These are phyloP conservation scores for Coemansia erecta DNA, from an alignment of 192 early-diverging fungal species.

Conservation along the genomic window DNA sequence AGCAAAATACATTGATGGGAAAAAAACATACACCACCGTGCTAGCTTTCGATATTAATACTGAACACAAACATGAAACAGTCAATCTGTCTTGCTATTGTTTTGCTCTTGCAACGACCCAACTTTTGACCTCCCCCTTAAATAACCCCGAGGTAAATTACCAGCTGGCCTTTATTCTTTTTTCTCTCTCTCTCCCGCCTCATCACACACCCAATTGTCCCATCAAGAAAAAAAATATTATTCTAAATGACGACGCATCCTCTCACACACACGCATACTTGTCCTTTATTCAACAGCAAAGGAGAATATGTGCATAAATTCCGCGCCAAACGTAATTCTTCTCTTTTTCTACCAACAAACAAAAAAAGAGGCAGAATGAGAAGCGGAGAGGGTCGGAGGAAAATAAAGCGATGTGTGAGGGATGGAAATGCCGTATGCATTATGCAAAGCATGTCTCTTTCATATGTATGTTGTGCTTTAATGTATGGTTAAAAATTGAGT, in stretches of 20 bases:
- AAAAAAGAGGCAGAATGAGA: too few species aligned
- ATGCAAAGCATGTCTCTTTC: conserved; percentile 9
- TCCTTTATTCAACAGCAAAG: conserved; percentile 2
- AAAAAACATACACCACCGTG: neutral
- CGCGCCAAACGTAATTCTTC: conserved; percentile 2
- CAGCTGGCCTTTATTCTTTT: too few species aligned
- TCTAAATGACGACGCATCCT: too few species aligned
- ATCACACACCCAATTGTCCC: too few species aligned
- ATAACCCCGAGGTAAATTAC: too few species aligned
- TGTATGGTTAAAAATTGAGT: conserved; percentile 8
- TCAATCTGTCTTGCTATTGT: too few species aligned
- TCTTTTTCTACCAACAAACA: neutral
- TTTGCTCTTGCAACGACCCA: too few species aligned
- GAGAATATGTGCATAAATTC: conserved; percentile 5
- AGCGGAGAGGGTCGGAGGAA: too few species aligned
- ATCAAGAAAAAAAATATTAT: too few species aligned
- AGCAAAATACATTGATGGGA: conserved; percentile 1
- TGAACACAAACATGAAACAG: conserved; percentile 7
- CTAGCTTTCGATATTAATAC: neutral
- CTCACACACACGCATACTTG: neutral
- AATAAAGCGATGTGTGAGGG: conserved; percentile 1
- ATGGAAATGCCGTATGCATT: conserved; percentile 7
- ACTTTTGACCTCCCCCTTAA: too few species aligned
- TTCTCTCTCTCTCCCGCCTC: too few species aligned
- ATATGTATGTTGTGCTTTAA: conserved; percentile 7